A percentile compares a stretch with the other conserved stretches of the same genome.
Evolutionary conservation across 345 rosid species (phyloP).

Genomic region (Jatropha curcas): DNA sequence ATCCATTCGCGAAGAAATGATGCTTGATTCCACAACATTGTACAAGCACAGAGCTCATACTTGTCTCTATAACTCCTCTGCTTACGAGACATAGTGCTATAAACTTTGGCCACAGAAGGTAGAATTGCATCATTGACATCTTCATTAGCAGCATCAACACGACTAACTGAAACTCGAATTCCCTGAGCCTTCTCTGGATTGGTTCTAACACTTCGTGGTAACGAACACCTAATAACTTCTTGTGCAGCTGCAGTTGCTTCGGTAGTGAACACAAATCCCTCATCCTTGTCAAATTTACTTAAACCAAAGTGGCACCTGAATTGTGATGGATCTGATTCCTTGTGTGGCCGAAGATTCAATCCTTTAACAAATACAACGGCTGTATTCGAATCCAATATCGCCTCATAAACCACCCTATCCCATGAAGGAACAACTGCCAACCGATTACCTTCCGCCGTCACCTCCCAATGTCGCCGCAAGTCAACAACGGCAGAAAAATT

Average conservation of each 20-base stretch:
- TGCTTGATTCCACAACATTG: constrained; percentile 97
- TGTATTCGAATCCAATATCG: constrained; percentile 60
- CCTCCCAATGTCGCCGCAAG: constrained; percentile 47
- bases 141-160: constrained; percentile 13
- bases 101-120: constrained; percentile 67
- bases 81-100: constrained; percentile 22
- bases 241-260: constrained; percentile 80
- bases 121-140: constrained; percentile 28
- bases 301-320: constrained; percentile 74
- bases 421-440: constrained; percentile 56
- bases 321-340: constrained; percentile 55
- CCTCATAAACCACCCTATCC: constrained; percentile 75
- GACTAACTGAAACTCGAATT: constrained; percentile 46
- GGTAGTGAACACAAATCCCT: constrained; percentile 45
- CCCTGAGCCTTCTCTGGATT: constrained; percentile 57
- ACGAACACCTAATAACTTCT: constrained; percentile 81
- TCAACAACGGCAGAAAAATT: constrained; percentile 62
- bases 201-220: constrained; percentile 57
- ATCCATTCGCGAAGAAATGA: constrained; percentile 79
- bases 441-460: constrained; percentile 18
- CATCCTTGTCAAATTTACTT: constrained; percentile 39
- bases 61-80: constrained; percentile 34
- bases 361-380: constrained; percentile 86
- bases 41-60: constrained; percentile 81
- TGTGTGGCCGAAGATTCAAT: constrained; percentile 81